Conservation (phyloP, 1,284 basidiomycete genomes). For the Schizophyllum amplum region DNA sequence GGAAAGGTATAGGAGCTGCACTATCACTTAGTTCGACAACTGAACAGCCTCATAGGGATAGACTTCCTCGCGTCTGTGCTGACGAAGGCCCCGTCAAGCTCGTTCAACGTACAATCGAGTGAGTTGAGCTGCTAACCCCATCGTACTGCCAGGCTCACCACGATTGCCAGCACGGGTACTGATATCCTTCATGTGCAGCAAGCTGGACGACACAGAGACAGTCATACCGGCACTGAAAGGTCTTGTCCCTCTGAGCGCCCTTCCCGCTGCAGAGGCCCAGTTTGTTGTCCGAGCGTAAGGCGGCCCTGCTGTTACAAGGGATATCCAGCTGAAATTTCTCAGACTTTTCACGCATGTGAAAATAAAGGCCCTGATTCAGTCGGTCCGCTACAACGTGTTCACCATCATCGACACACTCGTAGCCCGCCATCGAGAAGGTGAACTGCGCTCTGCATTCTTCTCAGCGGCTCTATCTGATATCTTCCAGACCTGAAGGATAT, state of each 20-base stretch:
- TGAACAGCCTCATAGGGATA: conserved; percentile 46
- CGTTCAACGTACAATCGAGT: conserved; percentile 77
- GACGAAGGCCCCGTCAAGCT: conserved; percentile 39
- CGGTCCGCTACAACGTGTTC: conserved; percentile 78
- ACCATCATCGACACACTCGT: conserved; percentile 78
- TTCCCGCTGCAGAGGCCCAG: conserved; percentile 69
- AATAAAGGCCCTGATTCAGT: conserved; percentile 78
- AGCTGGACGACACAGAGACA: conserved; percentile 80
- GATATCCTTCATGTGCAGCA: conserved; percentile 76
- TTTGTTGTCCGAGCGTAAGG: conserved; percentile 65
- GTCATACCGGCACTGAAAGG: conserved; percentile 73
- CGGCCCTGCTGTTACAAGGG: background rate
- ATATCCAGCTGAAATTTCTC: conserved; percentile 2
- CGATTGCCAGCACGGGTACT: conserved; percentile 64
- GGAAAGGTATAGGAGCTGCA: conserved; percentile 52
- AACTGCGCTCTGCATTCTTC: background rate
- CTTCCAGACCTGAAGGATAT: conserved; percentile 59
- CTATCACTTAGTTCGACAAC: background rate
- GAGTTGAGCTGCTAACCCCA: conserved; percentile 3
- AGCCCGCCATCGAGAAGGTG: conserved; percentile 51
- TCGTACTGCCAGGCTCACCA: conserved; percentile 1
- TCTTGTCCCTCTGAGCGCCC: conserved; percentile 57
- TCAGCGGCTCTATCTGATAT: conserved; percentile 1
- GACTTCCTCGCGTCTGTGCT: conserved; percentile 66
- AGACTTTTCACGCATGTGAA: conserved; percentile 77